Evolutionary conservation across 441 rosid genomes (phyloP), one percentile per base, ranked within the genome.

Genomic region (Gossypium aridum): DNA sequence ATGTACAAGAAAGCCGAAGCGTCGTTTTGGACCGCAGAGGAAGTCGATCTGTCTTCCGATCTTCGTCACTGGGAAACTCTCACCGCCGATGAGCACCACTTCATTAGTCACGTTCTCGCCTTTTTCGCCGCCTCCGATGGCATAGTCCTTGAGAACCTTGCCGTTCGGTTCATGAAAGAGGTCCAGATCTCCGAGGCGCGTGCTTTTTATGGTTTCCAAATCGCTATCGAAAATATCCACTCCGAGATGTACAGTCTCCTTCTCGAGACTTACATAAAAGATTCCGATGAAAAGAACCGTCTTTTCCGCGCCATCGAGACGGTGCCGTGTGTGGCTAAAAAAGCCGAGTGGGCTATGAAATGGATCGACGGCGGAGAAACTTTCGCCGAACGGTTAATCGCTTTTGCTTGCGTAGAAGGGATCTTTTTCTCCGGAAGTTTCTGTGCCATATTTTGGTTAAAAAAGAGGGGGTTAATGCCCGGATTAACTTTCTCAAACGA

Each of bases 11-110:
- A 87, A 34, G 88, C 90, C 23, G 92, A 90, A 68, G 94, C 92
- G 13, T 90, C 94, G 0, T 87, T 90, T 65, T 90, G 94, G 91
- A 90, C 92, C 0, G 94, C 94, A 9, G 92, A 90, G 77, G 94
- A 90, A 73, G 94, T 90, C 37, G 94, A 90, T 26, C 81, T 90
- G 45, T 88, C 92, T 0, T 83, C 79, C 22, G 92, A 90, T 68
- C 68, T 67, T 2, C 87, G 88, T 39, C 87, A 90, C 55, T 88
- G 94, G 94, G 92, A 82, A 17, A 0, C 69, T 71, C 87, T 90
- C 1, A 83, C 86, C 56, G 70, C 75, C 61, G 92, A 77, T 1
- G 92, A 90, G 59, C 88, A 84, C 7, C 94, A 88, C 79, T 90
- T 90, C 83, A 79, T 90, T 78, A 82, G 80, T 16, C 92, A 90